Evolutionary conservation across 1,139 yeast genomes (phyloP).

Genomic region (Saccharomyces hybrid): DNA sequence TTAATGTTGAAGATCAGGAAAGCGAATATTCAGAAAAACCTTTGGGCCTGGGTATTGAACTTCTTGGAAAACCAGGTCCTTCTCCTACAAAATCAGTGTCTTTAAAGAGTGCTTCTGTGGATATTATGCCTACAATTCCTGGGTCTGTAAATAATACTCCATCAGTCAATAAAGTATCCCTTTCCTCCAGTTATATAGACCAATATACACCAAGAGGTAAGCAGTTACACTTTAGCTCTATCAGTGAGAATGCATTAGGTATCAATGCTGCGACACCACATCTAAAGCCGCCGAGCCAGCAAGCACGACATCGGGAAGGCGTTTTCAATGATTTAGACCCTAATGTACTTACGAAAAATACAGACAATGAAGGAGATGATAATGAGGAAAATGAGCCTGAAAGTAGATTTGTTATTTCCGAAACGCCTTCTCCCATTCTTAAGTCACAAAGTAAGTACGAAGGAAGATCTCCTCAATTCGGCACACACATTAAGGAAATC

Average conservation of each 20-base stretch:
- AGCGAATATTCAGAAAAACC: conserved; percentile 1
- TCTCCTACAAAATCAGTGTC: background rate
- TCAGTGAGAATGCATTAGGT: conserved; percentile 7
- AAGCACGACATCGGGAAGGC: background rate
- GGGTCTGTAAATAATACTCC: conserved; percentile 23
- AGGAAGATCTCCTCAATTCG: conserved; percentile 16
- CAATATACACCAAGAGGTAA: conserved; percentile 11
- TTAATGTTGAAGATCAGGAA: background rate
- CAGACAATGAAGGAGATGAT: background rate
- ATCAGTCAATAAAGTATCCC: conserved; percentile 11
- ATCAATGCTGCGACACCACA: conserved; percentile 11
- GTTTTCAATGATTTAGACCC: background rate
- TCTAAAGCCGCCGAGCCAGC: conserved; percentile 7
- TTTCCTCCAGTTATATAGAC: conserved; percentile 19
- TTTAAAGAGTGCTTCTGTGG: conserved; percentile 14
- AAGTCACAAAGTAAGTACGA: conserved; percentile 30
- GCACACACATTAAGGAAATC: conserved; percentile 3
- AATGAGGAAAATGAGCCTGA: conserved; percentile 13
- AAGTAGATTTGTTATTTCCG: conserved; percentile 19
- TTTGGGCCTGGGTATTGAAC: conserved; percentile 5
- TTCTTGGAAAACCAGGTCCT: background rate
- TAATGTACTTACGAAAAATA: background rate
- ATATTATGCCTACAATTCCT: conserved; percentile 20
- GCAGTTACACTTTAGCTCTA: background rate
- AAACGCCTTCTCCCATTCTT: conserved; percentile 34